These are phyloP conservation scores for Lichtheimia hyalospora DNA, from an alignment of 371 early-diverging fungal species.

Conservation along the genomic window DNA sequence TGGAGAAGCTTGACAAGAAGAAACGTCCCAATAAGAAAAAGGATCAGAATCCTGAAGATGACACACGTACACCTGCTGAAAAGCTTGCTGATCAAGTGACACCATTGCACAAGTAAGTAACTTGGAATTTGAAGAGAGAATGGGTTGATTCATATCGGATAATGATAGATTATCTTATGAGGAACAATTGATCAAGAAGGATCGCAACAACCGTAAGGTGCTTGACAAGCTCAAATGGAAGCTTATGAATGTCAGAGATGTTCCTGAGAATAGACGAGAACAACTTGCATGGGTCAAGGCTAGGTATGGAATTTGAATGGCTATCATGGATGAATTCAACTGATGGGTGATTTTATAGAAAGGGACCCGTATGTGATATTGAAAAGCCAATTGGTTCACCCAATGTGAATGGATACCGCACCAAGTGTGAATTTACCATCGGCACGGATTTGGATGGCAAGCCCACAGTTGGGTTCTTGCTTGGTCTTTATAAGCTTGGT, in stretches of 20 bases:
- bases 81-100: conserved; percentile 74
- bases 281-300: conserved; percentile 32
- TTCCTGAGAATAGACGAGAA: conserved; percentile 16
- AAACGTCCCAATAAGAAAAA: conserved; percentile 6
- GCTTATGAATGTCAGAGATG: conserved; percentile 16
- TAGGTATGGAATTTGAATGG: neutral
- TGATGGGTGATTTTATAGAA: neutral
- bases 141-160: neutral
- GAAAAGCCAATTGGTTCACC: conserved; percentile 66
- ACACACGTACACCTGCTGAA: conserved; percentile 59
- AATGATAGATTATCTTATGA: conserved; percentile 33
- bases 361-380: conserved; percentile 25
- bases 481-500: conserved; percentile 68
- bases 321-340: neutral
- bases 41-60: conserved; percentile 22
- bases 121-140: neutral
- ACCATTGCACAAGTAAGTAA: conserved; percentile 59
- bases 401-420: conserved; percentile 64
- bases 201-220: conserved; percentile 20
- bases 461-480: conserved; percentile 69
- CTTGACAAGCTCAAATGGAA: conserved; percentile 27
- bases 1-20: conserved; percentile 18
- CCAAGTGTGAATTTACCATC: conserved; percentile 83
- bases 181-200: conserved; percentile 41
- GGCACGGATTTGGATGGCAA: conserved; percentile 64